phyloP scores from a whole-genome alignment of 225 moss, liverwort and hornwort genomes.

The Asterella californica region DNA sequence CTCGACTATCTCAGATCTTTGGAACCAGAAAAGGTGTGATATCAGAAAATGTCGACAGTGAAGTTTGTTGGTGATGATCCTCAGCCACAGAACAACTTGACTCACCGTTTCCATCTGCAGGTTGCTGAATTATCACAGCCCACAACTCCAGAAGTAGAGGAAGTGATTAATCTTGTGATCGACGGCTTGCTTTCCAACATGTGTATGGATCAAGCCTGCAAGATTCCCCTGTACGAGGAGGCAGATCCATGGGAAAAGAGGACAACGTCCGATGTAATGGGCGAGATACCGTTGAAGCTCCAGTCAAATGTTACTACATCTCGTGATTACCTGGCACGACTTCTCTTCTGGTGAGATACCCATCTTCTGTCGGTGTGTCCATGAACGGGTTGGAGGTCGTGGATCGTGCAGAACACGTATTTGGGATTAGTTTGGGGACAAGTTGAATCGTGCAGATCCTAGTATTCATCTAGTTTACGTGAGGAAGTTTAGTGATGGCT shows the following conservation, averaged over 20 bases:
- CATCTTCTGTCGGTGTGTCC: background rate
- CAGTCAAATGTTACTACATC: slow-evolving; percentile 31
- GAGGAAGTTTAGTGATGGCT: background rate
- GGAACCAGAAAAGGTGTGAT: slow-evolving; percentile 38
- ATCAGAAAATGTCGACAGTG: background rate
- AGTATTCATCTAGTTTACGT: too few species aligned
- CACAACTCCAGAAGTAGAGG: slow-evolving; percentile 37
- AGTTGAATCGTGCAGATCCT: too few species aligned
- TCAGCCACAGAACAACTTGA: background rate
- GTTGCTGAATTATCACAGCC: slow-evolving; percentile 39
- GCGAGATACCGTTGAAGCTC: slow-evolving; percentile 21
- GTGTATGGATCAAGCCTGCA: slow-evolving; percentile 18
- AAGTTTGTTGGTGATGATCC: background rate
- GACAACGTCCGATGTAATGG: slow-evolving; percentile 13
- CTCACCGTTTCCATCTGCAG: slow-evolving; percentile 1
- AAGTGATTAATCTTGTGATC: slow-evolving; percentile 29
- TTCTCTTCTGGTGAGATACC: slow-evolving; percentile 35
- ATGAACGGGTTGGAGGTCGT: background rate
- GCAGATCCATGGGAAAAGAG: slow-evolving; percentile 22
- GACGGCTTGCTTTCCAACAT: slow-evolving; percentile 29
- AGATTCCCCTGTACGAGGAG: slow-evolving; percentile 12
- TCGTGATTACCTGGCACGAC: slow-evolving; percentile 34
- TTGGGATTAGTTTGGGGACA: background rate
- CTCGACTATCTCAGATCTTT: slow-evolving; percentile 35
- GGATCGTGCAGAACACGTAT: background rate